Percentiles rank a stretch among this genome's conserved stretches.
Evolutionary conservation across 169 alveolate genomes (phyloP).

Genomic region (Eimeria maxima): DNA sequence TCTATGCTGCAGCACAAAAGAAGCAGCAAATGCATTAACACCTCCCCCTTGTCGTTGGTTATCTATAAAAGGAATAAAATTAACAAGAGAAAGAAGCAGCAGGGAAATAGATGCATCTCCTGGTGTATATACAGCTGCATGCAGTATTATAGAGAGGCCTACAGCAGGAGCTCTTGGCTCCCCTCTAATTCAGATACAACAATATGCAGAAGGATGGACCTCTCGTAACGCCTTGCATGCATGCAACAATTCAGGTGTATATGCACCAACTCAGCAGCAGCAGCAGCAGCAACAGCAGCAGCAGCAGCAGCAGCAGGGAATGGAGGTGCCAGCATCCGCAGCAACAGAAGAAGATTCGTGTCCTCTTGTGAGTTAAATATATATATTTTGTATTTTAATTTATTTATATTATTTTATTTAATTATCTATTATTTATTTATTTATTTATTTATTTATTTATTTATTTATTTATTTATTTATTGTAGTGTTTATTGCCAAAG

Average conservation of each 20-base stretch:
- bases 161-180: not conserved
- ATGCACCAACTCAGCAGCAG: not conserved
- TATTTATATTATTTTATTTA: no score
- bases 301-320: not conserved
- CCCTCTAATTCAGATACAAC: not conserved
- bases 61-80: not conserved
- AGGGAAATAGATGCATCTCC: not conserved
- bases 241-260: not conserved
- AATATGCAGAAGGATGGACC: not conserved
- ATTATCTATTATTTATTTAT: not conserved
- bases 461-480: not conserved
- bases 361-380: not conserved
- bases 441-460: not conserved
- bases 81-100: not conserved
- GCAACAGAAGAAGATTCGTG: not conserved
- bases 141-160: not conserved
- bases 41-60: constrained; percentile 48
- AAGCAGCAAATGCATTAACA: not conserved
- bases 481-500: constrained; percentile 70
- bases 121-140: not conserved
- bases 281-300: not conserved
- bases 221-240: not conserved
- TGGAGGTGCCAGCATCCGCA: not conserved
- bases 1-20: not conserved
- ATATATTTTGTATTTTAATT: not conserved